Evolutionary conservation across 108 stramenopile species (phyloP).

Genomic region (Discostella pseudostelligera): DNA sequence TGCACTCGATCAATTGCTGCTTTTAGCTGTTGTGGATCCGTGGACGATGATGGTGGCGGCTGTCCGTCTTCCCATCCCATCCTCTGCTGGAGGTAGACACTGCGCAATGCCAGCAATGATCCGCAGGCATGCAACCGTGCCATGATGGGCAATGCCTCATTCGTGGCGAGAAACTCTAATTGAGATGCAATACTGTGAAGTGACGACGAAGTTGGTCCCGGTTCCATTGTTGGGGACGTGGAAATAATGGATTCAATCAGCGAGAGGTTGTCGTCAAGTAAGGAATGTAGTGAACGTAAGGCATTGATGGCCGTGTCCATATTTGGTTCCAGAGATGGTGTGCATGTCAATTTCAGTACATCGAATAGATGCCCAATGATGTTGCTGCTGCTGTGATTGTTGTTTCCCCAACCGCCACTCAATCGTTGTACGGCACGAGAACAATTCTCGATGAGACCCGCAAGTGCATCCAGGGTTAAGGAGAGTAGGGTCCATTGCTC

Average conservation of each 20-base stretch:
- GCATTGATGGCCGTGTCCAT: conserved; percentile 50
- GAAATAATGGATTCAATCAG: conserved; percentile 17
- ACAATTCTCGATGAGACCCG: conserved; percentile 42
- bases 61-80: conserved; percentile 6
- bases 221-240: not conserved
- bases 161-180: conserved; percentile 12
- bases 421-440: conserved; percentile 20
- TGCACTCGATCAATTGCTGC: conserved; percentile 4
- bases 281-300: conserved; percentile 61
- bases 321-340: conserved; percentile 1
- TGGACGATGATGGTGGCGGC: not conserved
- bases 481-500: conserved; percentile 42
- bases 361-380: too few relatives aligned
- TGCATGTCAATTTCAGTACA: too few relatives aligned
- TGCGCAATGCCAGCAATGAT: conserved; percentile 47
- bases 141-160: conserved; percentile 11
- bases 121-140: conserved; percentile 56
- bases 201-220: not conserved
- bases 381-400: not conserved
- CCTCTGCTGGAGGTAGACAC: conserved; percentile 9
- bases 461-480: conserved; percentile 26
- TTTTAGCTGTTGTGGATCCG: not conserved
- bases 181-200: conserved; percentile 7
- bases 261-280: conserved; percentile 65
- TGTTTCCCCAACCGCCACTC: conserved; percentile 10